These are phyloP conservation scores for Sarocladiaceae sp. DNA, from an alignment of 2,329 filamentous ascomycete genomes.

Conservation along the genomic window DNA sequence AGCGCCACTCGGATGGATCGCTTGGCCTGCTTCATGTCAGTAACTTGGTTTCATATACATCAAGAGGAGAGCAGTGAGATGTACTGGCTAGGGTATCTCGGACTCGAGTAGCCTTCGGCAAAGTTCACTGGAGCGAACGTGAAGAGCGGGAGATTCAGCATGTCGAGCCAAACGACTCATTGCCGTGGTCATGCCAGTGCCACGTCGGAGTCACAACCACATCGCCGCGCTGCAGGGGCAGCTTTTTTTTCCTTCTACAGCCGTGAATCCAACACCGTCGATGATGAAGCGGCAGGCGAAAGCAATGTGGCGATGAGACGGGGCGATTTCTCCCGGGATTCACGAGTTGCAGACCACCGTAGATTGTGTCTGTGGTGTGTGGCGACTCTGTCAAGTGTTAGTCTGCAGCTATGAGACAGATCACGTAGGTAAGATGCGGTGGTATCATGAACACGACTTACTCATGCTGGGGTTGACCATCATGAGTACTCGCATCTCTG, in stretches of 20 bases:
- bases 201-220: slow-evolving; percentile 52
- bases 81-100: slow-evolving; percentile 41
- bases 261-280: slow-evolving; percentile 50
- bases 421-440: background rate
- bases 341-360: slow-evolving; percentile 50
- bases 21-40: slow-evolving; percentile 17
- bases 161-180: slow-evolving; percentile 57
- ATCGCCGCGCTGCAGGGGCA: slow-evolving; percentile 45
- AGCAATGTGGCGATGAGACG: slow-evolving; percentile 49
- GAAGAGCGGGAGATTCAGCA: slow-evolving; percentile 47
- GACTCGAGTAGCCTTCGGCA: slow-evolving; percentile 41
- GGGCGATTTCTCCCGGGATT: slow-evolving; percentile 49
- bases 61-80: slow-evolving; percentile 10
- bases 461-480: slow-evolving; percentile 44
- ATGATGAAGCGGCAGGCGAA: slow-evolving; percentile 54
- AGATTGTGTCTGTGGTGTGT: slow-evolving; percentile 52
- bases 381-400: slow-evolving; percentile 44
- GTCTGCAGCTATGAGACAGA: background rate
- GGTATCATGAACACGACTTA: slow-evolving; percentile 10
- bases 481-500: slow-evolving; percentile 36
- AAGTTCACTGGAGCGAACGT: slow-evolving; percentile 46
- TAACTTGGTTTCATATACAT: background rate
- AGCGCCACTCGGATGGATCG: slow-evolving; percentile 32
- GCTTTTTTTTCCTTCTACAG: slow-evolving; percentile 47
- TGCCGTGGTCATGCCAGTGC: slow-evolving; percentile 57